These are phyloP conservation scores for Xanthoceras sorbifolium DNA, from an alignment of 345 rosid species.

Conservation along the genomic window DNA sequence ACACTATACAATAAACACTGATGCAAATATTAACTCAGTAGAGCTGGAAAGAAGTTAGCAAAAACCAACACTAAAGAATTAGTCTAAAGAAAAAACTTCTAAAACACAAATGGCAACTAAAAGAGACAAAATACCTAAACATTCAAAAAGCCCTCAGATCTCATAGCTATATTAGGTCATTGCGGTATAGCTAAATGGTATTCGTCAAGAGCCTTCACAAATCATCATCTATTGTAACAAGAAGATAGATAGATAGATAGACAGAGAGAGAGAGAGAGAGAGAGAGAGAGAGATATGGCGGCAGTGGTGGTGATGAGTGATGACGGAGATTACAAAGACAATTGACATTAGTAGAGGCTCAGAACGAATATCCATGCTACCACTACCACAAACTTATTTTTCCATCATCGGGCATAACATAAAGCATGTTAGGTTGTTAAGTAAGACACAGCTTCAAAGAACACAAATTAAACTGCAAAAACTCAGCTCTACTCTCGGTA, in stretches of 20 bases:
- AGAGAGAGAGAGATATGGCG: conserved; percentile 17
- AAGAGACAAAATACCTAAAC: neutral
- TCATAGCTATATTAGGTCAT: conserved; percentile 28
- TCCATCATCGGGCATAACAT: conserved; percentile 28
- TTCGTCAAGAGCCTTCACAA: conserved; percentile 12
- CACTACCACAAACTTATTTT: conserved; percentile 15
- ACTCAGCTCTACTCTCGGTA: too few species aligned
- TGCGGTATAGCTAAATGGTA: conserved; percentile 9
- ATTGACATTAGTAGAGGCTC: conserved; percentile 13
- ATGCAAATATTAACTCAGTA: neutral
- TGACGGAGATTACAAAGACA: neutral
- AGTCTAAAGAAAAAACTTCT: too few species aligned
- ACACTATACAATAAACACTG: neutral
- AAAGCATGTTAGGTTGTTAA: too few species aligned
- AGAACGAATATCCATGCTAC: conserved; percentile 20
- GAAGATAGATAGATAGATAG: neutral
- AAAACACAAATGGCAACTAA: neutral
- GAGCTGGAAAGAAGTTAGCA: neutral
- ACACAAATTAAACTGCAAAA: neutral
- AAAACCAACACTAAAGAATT: neutral
- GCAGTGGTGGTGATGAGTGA: neutral
- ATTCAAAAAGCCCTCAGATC: conserved; percentile 29
- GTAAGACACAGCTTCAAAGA: neutral
- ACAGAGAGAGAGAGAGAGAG: too few species aligned
- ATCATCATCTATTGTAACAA: conserved; percentile 1